Conservation (phyloP, 2,329 filamentous ascomycete genomes). For the Cladophialophora exuberans region DNA sequence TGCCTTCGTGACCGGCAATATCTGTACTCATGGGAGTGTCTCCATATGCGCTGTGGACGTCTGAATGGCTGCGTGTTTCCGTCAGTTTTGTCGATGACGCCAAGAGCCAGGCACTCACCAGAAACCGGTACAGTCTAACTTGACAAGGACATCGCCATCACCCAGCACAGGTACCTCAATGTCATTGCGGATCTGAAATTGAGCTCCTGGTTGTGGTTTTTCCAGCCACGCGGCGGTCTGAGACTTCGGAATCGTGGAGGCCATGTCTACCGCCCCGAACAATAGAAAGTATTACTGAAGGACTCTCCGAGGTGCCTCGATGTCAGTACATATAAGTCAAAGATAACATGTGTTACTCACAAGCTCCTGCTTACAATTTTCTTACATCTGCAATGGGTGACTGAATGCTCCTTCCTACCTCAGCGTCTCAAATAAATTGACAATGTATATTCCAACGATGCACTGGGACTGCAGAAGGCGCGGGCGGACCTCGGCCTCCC, state of each 20-base stretch:
- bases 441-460: too few species aligned
- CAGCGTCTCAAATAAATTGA: too few species aligned
- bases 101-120: slow-evolving; percentile 27
- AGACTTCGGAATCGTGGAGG: slow-evolving; percentile 11
- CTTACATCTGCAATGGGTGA: too few species aligned
- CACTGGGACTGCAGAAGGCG: too few species aligned
- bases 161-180: slow-evolving; percentile 43
- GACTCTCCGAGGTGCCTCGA: too few species aligned
- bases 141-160: slow-evolving; percentile 49
- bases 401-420: too few species aligned
- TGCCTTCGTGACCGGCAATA: slow-evolving; percentile 53
- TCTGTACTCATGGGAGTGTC: slow-evolving; percentile 49
- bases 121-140: slow-evolving; percentile 52
- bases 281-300: too few species aligned
- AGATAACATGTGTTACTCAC: too few species aligned
- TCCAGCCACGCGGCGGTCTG: slow-evolving; percentile 45
- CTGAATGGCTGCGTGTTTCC: slow-evolving; percentile 42
- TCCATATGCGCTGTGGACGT: slow-evolving; percentile 50
- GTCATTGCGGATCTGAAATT: slow-evolving; percentile 41
- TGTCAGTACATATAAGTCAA: too few species aligned
- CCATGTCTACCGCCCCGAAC: neutral
- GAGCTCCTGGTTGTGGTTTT: slow-evolving; percentile 39
- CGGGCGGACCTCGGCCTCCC: too few species aligned
- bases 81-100: slow-evolving; percentile 22
- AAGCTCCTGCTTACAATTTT: too few species aligned